A percentile compares a stretch with the other conserved stretches of the same genome.
Evolutionary conservation across 2,329 filamentous ascomycete genomes (phyloP).

Genomic region (Monascus ruber): DNA sequence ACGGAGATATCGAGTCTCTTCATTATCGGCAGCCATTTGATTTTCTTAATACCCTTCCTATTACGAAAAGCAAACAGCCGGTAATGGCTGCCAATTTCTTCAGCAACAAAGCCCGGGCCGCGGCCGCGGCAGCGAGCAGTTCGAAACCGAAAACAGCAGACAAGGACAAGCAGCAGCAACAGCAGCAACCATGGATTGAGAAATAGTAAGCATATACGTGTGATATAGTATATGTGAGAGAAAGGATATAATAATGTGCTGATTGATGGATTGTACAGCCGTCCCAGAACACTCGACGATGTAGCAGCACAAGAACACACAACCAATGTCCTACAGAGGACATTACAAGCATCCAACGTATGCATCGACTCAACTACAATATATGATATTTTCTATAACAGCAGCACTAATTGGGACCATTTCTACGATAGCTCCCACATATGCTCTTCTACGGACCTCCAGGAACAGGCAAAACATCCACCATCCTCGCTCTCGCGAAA

Average conservation of each 20-base stretch:
- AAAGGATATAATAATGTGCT: background rate
- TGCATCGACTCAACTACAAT: slow-evolving; percentile 6
- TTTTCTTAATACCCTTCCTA: no score
- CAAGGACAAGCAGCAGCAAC: slow-evolving; percentile 49
- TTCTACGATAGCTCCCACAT: slow-evolving; percentile 62
- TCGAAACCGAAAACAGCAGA: slow-evolving; percentile 55
- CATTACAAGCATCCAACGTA: slow-evolving; percentile 86
- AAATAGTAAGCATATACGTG: slow-evolving; percentile 61
- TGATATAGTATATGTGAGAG: background rate
- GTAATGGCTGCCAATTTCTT: slow-evolving; percentile 74
- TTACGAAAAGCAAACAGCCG: no score
- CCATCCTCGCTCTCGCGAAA: slow-evolving; percentile 91
- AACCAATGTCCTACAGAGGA: slow-evolving; percentile 80
- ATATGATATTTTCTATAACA: background rate
- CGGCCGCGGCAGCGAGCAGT: slow-evolving; percentile 55
- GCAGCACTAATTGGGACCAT: background rate
- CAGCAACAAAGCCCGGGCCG: slow-evolving; percentile 75
- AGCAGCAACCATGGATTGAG: slow-evolving; percentile 90
- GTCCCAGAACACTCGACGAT: slow-evolving; percentile 86
- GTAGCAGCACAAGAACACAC: slow-evolving; percentile 97
- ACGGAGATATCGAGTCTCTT: no score
- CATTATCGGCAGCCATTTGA: no score
- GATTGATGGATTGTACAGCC: slow-evolving; percentile 41
- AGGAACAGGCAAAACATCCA: slow-evolving; percentile 95
- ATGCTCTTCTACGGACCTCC: slow-evolving; percentile 99